A percentile compares a stretch with the other conserved stretches of the same genome.
Evolutionary conservation across 371 early-diverging fungal genomes (phyloP).

Genomic region (Coemansia sp.): DNA sequence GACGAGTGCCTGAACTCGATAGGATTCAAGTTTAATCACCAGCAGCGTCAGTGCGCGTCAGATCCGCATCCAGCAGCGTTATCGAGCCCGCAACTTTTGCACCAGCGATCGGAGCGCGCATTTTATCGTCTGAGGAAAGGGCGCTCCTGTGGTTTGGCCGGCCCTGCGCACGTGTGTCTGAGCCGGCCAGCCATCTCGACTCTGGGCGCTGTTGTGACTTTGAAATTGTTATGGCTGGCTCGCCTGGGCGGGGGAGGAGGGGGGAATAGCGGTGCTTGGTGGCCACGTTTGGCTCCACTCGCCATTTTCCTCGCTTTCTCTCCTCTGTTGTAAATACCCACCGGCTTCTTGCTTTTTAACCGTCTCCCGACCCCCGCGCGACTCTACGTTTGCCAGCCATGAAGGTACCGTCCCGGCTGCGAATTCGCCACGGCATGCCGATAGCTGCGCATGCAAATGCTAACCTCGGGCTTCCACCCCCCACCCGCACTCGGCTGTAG

Average conservation of each 20-base stretch:
- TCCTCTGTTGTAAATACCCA: neutral
- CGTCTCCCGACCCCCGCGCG: no score
- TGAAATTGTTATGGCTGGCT: neutral
- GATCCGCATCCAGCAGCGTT: no score
- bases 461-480: no score
- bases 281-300: no score
- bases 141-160: neutral
- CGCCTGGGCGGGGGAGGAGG: neutral
- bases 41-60: neutral
- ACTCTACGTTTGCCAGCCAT: neutral
- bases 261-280: no score
- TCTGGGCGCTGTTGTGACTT: neutral
- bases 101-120: neutral
- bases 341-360: no score
- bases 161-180: neutral
- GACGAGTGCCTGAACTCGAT: constrained; percentile 1
- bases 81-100: neutral
- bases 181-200: neutral
- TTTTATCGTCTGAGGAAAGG: neutral
- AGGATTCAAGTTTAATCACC: neutral
- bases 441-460: no score
- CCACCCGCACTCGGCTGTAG: constrained; percentile 52
- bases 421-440: no score
- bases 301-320: no score
- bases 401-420: constrained; percentile 15